These are phyloP conservation scores for Coniochaeta prunicola DNA, from an alignment of 2,329 filamentous ascomycete species.

Conservation along the genomic window DNA sequence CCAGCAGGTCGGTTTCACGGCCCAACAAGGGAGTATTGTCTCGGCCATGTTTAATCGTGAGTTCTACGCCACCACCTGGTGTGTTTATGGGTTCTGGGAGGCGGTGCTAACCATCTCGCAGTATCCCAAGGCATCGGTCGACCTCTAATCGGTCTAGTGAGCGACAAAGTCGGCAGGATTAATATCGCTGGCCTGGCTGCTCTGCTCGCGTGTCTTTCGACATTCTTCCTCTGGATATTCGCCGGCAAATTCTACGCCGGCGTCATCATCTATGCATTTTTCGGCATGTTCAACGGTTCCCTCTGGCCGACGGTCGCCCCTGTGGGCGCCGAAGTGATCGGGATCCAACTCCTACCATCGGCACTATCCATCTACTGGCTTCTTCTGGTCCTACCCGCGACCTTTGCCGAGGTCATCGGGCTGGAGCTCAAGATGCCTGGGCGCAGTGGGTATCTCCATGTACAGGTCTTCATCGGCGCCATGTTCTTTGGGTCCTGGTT, in stretches of 20 bases:
- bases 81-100: not conserved
- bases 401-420: constrained; percentile 60
- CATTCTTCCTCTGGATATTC: constrained; percentile 66
- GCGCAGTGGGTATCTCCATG: constrained; percentile 39
- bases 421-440: constrained; percentile 42
- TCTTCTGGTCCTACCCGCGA: constrained; percentile 61
- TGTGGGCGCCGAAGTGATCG: constrained; percentile 67
- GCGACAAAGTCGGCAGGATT: constrained; percentile 62
- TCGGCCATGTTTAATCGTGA: constrained; percentile 66
- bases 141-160: constrained; percentile 65
- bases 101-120: constrained; percentile 9
- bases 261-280: constrained; percentile 62
- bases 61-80: constrained; percentile 17
- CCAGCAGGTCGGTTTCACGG: constrained; percentile 56
- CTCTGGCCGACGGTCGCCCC: constrained; percentile 65
- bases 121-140: constrained; percentile 60
- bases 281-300: constrained; percentile 63
- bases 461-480: constrained; percentile 52
- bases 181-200: constrained; percentile 65
- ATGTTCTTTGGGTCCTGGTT: constrained; percentile 51
- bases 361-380: constrained; percentile 66
- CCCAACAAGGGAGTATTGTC: constrained; percentile 61
- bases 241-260: constrained; percentile 57
- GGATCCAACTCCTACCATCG: constrained; percentile 60
- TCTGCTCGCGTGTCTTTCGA: constrained; percentile 55